phyloP scores from a whole-genome alignment of 1,284 basidiomycete genomes.

The Pholiota adiposa region DNA sequence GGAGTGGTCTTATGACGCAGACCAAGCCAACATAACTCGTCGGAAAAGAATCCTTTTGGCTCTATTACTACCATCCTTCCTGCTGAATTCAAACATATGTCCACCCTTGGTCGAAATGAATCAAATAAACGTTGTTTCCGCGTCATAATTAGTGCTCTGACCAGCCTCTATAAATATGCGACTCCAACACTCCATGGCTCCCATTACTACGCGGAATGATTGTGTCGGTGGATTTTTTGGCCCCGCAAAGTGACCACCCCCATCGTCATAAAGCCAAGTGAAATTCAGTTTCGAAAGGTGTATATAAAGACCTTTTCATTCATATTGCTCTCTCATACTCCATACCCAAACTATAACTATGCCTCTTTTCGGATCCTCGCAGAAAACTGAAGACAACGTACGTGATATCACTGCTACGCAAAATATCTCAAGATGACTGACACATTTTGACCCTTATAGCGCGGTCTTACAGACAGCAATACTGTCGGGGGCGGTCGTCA shows the following conservation, averaged over 20 bases:
- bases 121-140: too few species aligned
- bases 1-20: neutral
- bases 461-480: neutral
- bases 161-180: neutral
- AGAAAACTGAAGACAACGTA: neutral
- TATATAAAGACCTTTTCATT: neutral
- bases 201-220: neutral
- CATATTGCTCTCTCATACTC: neutral
- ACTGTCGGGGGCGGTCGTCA: neutral
- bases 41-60: neutral
- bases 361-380: conserved; percentile 7
- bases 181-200: neutral
- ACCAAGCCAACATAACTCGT: neutral
- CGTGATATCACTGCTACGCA: neutral
- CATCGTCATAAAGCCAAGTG: neutral
- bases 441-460: neutral
- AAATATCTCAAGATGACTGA: neutral
- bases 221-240: neutral
- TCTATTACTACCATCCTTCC: too few species aligned
- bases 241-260: neutral
- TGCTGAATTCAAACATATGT: too few species aligned
- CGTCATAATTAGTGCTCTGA: neutral
- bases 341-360: neutral
- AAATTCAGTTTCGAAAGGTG: neutral
- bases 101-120: neutral